These are phyloP conservation scores for Acanthochlamys bracteata DNA, from an alignment of 106 monocot genomes.

Conservation along the genomic window DNA sequence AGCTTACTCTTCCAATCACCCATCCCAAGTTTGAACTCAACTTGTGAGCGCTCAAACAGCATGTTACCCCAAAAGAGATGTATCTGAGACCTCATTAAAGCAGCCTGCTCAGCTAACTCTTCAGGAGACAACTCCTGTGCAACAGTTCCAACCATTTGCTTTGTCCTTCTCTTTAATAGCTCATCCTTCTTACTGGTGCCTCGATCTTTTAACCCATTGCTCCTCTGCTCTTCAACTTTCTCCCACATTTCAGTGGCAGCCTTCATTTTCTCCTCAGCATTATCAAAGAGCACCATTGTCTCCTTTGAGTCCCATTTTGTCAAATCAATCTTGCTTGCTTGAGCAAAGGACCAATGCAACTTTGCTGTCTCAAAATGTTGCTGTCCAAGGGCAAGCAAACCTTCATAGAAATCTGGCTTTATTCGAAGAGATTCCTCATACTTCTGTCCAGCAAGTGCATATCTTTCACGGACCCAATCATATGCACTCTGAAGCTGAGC, in stretches of 20 bases:
- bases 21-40: conserved; percentile 70
- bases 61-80: conserved; percentile 98
- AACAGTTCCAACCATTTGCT: conserved; percentile 20
- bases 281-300: conserved; percentile 70
- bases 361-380: conserved; percentile 97
- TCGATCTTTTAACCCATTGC: conserved; percentile 54
- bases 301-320: conserved; percentile 61
- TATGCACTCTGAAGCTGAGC: conserved; percentile 69
- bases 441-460: conserved; percentile 74
- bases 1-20: conserved; percentile 79
- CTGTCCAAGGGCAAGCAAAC: conserved; percentile 89
- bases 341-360: conserved; percentile 91
- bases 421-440: conserved; percentile 79
- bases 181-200: conserved; percentile 50
- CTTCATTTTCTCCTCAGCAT: conserved; percentile 83
- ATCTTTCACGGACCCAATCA: conserved; percentile 84
- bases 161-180: conserved; percentile 51
- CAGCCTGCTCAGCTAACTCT: conserved; percentile 73
- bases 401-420: conserved; percentile 94
- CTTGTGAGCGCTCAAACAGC: conserved; percentile 94
- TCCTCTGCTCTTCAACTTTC: conserved; percentile 85
- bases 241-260: conserved; percentile 96
- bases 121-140: conserved; percentile 46
- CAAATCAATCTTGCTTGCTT: conserved; percentile 73
- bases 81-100: conserved; percentile 91